Percentiles rank a stretch among this genome's conserved stretches.
Evolutionary conservation across 1,284 basidiomycete species (phyloP).

Genomic region (Papiliotrema laurentii): DNA sequence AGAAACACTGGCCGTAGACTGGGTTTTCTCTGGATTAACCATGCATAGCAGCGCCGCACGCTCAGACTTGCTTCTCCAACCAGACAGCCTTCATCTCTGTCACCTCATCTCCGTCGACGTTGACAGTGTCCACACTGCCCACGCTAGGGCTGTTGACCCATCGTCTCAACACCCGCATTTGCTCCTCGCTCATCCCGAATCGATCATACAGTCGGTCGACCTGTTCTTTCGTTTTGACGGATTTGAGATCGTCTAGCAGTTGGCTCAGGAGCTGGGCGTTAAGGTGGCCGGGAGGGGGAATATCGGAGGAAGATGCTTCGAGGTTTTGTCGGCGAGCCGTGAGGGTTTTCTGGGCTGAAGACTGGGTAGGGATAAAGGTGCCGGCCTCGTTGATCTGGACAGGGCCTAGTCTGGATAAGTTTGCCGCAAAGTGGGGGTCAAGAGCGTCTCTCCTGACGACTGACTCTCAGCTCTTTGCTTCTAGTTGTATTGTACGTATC

Average conservation of each 20-base stretch:
- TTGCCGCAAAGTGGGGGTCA: slow-evolving; percentile 71
- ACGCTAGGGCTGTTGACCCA: slow-evolving; percentile 70
- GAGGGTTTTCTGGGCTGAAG: slow-evolving; percentile 41
- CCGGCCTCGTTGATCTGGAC: slow-evolving; percentile 63
- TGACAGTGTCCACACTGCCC: slow-evolving; percentile 52
- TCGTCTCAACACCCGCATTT: slow-evolving; percentile 57
- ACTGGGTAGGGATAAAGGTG: slow-evolving; percentile 51
- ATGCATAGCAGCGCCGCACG: too few species aligned
- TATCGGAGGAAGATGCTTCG: slow-evolving; percentile 41
- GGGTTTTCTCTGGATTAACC: too few species aligned
- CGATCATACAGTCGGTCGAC: slow-evolving; percentile 40
- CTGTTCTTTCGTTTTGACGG: slow-evolving; percentile 51
- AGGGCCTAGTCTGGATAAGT: slow-evolving; percentile 64
- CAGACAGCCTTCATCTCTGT: slow-evolving; percentile 55
- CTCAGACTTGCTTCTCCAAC: too few species aligned
- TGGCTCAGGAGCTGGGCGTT: slow-evolving; percentile 57
- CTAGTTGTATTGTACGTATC: background rate
- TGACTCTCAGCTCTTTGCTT: slow-evolving; percentile 31
- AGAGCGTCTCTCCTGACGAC: slow-evolving; percentile 63
- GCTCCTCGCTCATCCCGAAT: slow-evolving; percentile 58
- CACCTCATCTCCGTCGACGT: slow-evolving; percentile 58
- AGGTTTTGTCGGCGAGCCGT: slow-evolving; percentile 37
- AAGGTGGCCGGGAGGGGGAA: slow-evolving; percentile 54
- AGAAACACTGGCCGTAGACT: too few species aligned
- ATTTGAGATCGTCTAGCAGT: slow-evolving; percentile 65